Base-by-base conservation (phyloP, 495 filamentous ascomycete species). In the Diplogelasinospora grovesii region DNA sequence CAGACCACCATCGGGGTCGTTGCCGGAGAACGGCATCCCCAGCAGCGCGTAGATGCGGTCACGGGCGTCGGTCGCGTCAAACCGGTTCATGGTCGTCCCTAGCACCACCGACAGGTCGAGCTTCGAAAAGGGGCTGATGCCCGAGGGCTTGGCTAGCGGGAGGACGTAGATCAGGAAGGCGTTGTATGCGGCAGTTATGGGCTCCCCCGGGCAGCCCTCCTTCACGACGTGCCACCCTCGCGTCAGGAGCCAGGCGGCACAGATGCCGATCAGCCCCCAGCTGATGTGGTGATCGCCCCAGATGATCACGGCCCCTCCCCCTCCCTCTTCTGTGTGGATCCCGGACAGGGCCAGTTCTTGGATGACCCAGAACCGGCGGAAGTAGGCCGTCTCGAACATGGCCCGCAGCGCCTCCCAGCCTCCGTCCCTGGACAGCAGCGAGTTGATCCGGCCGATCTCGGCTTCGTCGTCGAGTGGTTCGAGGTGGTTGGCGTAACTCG, bases 311-410 rank as follows among this genome's bases (percentile, higher is more conserved):
- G 42, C 34, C 4, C 34, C 37, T 4, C 26, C n/a, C 2, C 42
- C 42, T n/a, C n/a, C n/a, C n/a, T n/a, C n/a, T n/a, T n/a, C n/a
- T n/a, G n/a, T n/a, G n/a, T n/a, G n/a, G n/a, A n/a, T n/a, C n/a
- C n/a, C n/a, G n/a, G n/a, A n/a, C 24, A 45, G 34, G 0, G 42
- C 42, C 5, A 45, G 25, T 14, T 45, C 42, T 22, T 45, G 42
- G 42, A 45, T 38, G 25, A 45, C 39, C 42, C 42, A 45, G 18
- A 45, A 45, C 8, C 42, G 24, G 14, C 42, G 33, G 26, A 45
- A 45, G 26, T 45, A 45, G 18, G 23, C 27, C 3, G 34, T 16
- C 21, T 45, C 42, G 14, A 37, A 45, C 33, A 45, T 23, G 10
- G 35, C 18, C 3, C 26, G 14, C 13, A 45, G 42, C 3, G 42